Base-by-base conservation (phyloP, 768 basidiomycete species). In the Mycena alexandri region DNA sequence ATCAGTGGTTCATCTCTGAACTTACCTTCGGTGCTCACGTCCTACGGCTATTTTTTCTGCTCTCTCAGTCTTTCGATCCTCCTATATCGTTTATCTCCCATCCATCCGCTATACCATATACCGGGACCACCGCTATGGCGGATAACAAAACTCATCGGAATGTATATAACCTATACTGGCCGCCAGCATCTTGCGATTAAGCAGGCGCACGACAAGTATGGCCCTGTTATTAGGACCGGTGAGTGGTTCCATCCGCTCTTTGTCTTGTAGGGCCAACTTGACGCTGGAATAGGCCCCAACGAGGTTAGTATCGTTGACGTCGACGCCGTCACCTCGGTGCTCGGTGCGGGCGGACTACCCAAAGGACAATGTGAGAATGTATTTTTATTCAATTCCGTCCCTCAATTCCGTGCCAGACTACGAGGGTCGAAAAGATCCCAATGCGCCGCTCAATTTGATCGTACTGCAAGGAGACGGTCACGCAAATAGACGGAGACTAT, bases 211-310 rank as follows among this genome's bases (percentile, higher is more conserved):
- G 78, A 82, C 33, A 78, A 77, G 58, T 89, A 89, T 56, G 90
- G 90, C 5, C 82, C 85, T 48, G 77, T 86, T 24, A 85, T 89
- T 24, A 79, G 89, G 70, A 81, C 86, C 34, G 89, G 89, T 87
- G 61, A 58, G 81, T 74, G 17, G 24, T 16, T 29, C n/a, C 14
- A 25, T 13, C 21, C 50, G 29, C 16, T 36, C 47, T 54, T 57
- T 24, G 12, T 17, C 21, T 42, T 41, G 12, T 29, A 19, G 36
- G n/a, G n/a, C n/a, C n/a, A n/a, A 29, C 24, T 38, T 61, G 8
- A 24, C 46, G 25, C 16, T 52, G 9, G 22, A 8, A 47, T 19
- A 69, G 67, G 65, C 25, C 63, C 62, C 56, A 69, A 69, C 48
- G 63, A 69, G 22, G 46, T 69, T 5, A 63, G 61, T 13, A 51